Evolutionary conservation across 768 basidiomycete species (phyloP).

Genomic region (Sarcomyxa edulis): DNA sequence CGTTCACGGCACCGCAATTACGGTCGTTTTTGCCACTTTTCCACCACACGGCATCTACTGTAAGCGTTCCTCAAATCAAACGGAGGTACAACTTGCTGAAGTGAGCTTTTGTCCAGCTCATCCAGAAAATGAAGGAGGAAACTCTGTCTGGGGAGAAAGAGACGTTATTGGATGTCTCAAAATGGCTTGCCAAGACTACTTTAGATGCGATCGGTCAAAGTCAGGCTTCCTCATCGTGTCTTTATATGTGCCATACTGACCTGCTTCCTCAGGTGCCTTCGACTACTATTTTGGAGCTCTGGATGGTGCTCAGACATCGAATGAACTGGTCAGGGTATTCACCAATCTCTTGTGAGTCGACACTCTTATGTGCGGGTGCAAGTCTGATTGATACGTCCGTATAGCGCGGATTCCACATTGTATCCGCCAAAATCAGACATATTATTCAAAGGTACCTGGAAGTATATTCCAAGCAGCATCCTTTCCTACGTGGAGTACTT

Average conservation of each 20-base stretch:
- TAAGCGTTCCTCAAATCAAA: slow-evolving; percentile 2
- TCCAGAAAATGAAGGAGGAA: slow-evolving; percentile 22
- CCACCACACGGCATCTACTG: slow-evolving; percentile 19
- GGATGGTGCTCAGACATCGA: slow-evolving; percentile 18
- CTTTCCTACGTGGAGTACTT: slow-evolving; percentile 3
- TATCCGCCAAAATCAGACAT: slow-evolving; percentile 8
- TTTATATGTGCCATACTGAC: neutral
- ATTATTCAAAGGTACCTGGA: slow-evolving; percentile 10
- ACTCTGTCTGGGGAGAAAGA: slow-evolving; percentile 11
- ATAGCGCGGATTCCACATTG: slow-evolving; percentile 2
- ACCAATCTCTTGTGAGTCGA: slow-evolving; percentile 16
- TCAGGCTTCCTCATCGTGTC: too few species aligned
- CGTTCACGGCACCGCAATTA: slow-evolving; percentile 14
- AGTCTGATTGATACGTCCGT: slow-evolving; percentile 16
- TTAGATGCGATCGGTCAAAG: slow-evolving; percentile 34
- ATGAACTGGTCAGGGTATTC: slow-evolving; percentile 13
- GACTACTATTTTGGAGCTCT: slow-evolving; percentile 27
- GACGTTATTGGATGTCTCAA: slow-evolving; percentile 20
- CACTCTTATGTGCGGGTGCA: slow-evolving; percentile 19
- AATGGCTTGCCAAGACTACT: slow-evolving; percentile 26
- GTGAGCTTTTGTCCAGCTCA: too few species aligned
- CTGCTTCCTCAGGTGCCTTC: slow-evolving; percentile 25
- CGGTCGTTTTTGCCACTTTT: slow-evolving; percentile 21
- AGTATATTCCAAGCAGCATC: slow-evolving; percentile 1
- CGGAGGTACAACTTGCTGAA: too few species aligned